Percentiles rank a stretch among this genome's conserved stretches.
These are phyloP conservation scores for Apiotrichum siamense DNA, from an alignment of 1,284 basidiomycete genomes.

Conservation along the genomic window DNA sequence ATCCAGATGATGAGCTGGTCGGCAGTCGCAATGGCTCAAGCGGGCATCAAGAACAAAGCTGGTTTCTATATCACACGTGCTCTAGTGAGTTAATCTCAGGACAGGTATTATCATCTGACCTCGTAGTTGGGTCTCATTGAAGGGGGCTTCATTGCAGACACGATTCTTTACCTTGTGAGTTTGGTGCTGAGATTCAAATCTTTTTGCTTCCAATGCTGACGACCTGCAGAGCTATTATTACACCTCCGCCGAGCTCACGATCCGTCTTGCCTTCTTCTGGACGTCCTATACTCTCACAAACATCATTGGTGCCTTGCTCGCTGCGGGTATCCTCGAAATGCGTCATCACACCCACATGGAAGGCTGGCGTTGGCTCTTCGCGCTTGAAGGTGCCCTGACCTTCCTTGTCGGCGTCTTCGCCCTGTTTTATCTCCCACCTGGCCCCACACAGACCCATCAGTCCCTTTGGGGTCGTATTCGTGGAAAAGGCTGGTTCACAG, in stretches of 20 bases:
- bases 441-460: slow-evolving; percentile 41
- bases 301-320: slow-evolving; percentile 37
- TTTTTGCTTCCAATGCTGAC: slow-evolving; percentile 36
- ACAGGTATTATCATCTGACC: too few species aligned
- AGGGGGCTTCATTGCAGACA: slow-evolving; percentile 47
- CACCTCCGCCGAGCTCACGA: slow-evolving; percentile 23
- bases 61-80: slow-evolving; percentile 38
- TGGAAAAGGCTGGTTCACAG: slow-evolving; percentile 46
- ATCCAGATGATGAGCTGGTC: slow-evolving; percentile 45
- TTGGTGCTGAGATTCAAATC: slow-evolving; percentile 22
- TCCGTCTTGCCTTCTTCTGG: slow-evolving; percentile 47
- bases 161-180: slow-evolving; percentile 48
- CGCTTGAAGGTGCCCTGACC: slow-evolving; percentile 37
- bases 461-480: slow-evolving; percentile 18
- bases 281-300: slow-evolving; percentile 24
- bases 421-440: slow-evolving; percentile 38
- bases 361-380: slow-evolving; percentile 43
- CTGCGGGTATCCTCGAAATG: slow-evolving; percentile 41
- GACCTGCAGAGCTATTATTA: slow-evolving; percentile 48
- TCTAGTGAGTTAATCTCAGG: too few species aligned
- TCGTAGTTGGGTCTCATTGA: slow-evolving; percentile 43
- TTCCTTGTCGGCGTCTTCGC: slow-evolving; percentile 38
- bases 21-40: slow-evolving; percentile 31
- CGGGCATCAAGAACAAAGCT: slow-evolving; percentile 21
- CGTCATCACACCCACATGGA: slow-evolving; percentile 29